Evolutionary conservation across 352 stramenopile species (phyloP).

Genomic region (Thraustochytrium sp.): DNA sequence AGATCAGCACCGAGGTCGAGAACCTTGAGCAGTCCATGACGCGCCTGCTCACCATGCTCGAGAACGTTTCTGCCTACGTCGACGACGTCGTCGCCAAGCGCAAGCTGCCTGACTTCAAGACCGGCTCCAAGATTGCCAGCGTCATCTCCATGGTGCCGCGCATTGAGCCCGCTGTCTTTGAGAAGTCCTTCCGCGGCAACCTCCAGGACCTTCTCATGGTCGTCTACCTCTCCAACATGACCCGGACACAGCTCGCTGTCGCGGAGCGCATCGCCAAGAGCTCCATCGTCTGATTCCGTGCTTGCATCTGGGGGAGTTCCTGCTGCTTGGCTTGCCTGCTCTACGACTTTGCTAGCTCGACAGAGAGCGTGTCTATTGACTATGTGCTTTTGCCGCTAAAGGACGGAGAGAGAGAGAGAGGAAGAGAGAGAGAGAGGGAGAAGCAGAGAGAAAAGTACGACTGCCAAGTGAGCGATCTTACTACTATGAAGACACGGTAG

Average conservation of each 20-base stretch:
- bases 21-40: slow-evolving; percentile 71
- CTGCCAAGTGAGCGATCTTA: neutral
- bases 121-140: slow-evolving; percentile 86
- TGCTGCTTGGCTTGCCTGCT: too few species aligned
- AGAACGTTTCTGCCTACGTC: slow-evolving; percentile 77
- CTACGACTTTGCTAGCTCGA: too few species aligned
- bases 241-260: slow-evolving; percentile 92
- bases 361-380: too few species aligned
- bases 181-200: slow-evolving; percentile 91
- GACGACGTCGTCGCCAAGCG: slow-evolving; percentile 75
- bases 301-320: neutral
- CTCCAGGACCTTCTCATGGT: slow-evolving; percentile 98
- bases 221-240: slow-evolving; percentile 93
- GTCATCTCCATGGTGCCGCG: slow-evolving; percentile 84
- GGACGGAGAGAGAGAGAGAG: too few species aligned
- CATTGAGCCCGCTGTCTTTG: slow-evolving; percentile 86
- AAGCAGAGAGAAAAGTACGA: too few species aligned
- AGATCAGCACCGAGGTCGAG: slow-evolving; percentile 65
- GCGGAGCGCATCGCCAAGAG: slow-evolving; percentile 61
- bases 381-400: too few species aligned
- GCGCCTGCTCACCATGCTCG: slow-evolving; percentile 81
- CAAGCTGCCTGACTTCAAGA: slow-evolving; percentile 67
- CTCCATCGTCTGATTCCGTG: neutral
- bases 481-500: neutral
- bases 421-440: too few species aligned